phyloP scores from a whole-genome alignment of 306 rosid species.

The Purshia tridentata region DNA sequence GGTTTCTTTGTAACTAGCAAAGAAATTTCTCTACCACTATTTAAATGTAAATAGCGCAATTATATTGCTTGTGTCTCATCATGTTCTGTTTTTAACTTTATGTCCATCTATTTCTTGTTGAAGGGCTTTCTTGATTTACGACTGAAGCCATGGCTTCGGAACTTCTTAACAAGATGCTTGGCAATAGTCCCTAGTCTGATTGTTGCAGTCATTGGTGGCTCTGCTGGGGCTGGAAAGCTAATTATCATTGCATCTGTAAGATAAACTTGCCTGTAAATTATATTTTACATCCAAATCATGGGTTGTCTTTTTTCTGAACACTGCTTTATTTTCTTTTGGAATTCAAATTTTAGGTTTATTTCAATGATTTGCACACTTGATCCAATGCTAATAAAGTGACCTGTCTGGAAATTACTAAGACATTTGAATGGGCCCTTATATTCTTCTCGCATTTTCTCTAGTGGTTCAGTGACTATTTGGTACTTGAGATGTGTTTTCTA shows the following conservation, averaged over 20 bases:
- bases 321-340: background rate
- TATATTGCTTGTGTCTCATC: background rate
- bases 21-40: background rate
- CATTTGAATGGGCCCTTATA: background rate
- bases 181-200: slow-evolving; percentile 93
- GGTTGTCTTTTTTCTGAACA: background rate
- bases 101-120: slow-evolving; percentile 8
- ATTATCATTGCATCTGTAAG: slow-evolving; percentile 92
- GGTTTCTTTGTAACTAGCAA: background rate
- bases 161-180: slow-evolving; percentile 77
- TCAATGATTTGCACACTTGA: background rate
- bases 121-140: slow-evolving; percentile 93
- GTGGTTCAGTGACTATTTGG: background rate
- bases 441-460: background rate
- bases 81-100: slow-evolving; percentile 5
- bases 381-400: too few species aligned
- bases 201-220: slow-evolving; percentile 87
- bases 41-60: background rate
- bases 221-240: slow-evolving; percentile 90
- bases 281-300: background rate
- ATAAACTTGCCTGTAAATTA: slow-evolving; percentile 23
- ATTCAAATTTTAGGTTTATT: background rate
- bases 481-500: background rate
- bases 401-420: background rate
- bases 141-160: slow-evolving; percentile 77